Conservation (phyloP, 1,284 basidiomycete genomes). For the Sporisorium exsertum region DNA sequence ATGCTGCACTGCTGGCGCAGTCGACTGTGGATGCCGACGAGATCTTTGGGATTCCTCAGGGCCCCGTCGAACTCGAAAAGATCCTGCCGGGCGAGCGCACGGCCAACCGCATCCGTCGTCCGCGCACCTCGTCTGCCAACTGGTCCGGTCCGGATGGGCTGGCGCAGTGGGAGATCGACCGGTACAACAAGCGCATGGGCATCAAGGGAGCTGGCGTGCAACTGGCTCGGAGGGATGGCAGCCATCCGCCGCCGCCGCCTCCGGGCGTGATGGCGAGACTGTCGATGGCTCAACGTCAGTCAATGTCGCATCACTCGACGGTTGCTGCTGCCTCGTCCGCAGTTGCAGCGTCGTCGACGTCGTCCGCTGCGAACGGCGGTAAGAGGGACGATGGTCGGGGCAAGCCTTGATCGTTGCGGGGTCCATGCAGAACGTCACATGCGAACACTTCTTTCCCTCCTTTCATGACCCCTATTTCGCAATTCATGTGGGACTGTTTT, state of each 20-base stretch:
- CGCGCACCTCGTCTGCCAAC: slow-evolving; percentile 62
- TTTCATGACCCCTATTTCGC: neutral
- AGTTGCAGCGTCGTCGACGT: slow-evolving; percentile 1
- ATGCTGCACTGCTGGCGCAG: slow-evolving; percentile 58
- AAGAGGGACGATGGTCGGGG: slow-evolving; percentile 25
- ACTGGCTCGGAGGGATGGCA: slow-evolving; percentile 27
- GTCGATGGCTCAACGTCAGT: slow-evolving; percentile 34
- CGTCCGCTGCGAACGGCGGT: neutral
- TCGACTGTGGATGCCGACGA: slow-evolving; percentile 61
- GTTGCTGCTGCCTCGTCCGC: neutral
- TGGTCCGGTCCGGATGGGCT: slow-evolving; percentile 63
- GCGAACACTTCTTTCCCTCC: neutral
- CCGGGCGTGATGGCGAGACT: slow-evolving; percentile 35
- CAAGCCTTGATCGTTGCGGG: slow-evolving; percentile 11
- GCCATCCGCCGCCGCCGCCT: slow-evolving; percentile 32
- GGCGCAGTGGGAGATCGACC: slow-evolving; percentile 66
- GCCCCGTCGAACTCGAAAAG: slow-evolving; percentile 60
- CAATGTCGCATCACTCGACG: slow-evolving; percentile 23
- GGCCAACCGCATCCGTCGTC: slow-evolving; percentile 50
- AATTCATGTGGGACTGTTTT: neutral
- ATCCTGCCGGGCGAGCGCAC: slow-evolving; percentile 57
- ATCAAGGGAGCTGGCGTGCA: slow-evolving; percentile 52
- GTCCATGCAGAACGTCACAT: neutral
- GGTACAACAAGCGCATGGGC: slow-evolving; percentile 66
- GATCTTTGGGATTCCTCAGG: slow-evolving; percentile 65